phyloP scores from a whole-genome alignment of 371 early-diverging fungal genomes.

The Sporodiniella umbellata region DNA sequence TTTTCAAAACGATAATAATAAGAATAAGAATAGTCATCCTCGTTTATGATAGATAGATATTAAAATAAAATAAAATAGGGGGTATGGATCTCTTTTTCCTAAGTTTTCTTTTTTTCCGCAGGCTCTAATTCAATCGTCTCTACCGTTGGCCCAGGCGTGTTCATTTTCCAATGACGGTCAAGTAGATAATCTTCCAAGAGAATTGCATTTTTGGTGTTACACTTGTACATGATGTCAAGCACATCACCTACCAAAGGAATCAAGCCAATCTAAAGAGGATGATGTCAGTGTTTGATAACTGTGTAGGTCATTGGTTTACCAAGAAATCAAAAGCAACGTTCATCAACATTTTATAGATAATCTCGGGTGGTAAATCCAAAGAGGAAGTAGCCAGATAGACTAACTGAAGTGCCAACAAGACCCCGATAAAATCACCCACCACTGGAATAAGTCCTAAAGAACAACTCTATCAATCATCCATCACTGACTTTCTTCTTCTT shows the following conservation, averaged over 20 bases:
- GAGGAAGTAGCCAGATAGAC: slow-evolving; percentile 29
- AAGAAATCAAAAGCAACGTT: slow-evolving; percentile 46
- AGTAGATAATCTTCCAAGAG: slow-evolving; percentile 38
- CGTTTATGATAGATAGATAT: too few relatives aligned
- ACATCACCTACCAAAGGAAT: slow-evolving; percentile 48
- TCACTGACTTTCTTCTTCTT: slow-evolving; percentile 4
- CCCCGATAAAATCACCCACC: slow-evolving; percentile 43
- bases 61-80: too few relatives aligned
- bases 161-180: too few relatives aligned
- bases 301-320: slow-evolving; percentile 10
- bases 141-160: too few relatives aligned
- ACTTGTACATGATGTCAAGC: slow-evolving; percentile 45
- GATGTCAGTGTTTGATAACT: background rate
- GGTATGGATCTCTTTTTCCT: too few relatives aligned
- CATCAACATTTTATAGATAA: slow-evolving; percentile 39
- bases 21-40: too few relatives aligned
- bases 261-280: slow-evolving; percentile 45
- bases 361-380: slow-evolving; percentile 33
- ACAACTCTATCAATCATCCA: background rate
- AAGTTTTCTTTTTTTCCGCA: too few relatives aligned
- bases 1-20: too few relatives aligned
- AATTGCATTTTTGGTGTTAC: slow-evolving; percentile 47
- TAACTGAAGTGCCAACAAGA: slow-evolving; percentile 34
- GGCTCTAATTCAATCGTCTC: too few relatives aligned
- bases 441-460: slow-evolving; percentile 45